phyloP scores from a whole-genome alignment of 768 basidiomycete genomes.

The Hydnomerulius pinastri region DNA sequence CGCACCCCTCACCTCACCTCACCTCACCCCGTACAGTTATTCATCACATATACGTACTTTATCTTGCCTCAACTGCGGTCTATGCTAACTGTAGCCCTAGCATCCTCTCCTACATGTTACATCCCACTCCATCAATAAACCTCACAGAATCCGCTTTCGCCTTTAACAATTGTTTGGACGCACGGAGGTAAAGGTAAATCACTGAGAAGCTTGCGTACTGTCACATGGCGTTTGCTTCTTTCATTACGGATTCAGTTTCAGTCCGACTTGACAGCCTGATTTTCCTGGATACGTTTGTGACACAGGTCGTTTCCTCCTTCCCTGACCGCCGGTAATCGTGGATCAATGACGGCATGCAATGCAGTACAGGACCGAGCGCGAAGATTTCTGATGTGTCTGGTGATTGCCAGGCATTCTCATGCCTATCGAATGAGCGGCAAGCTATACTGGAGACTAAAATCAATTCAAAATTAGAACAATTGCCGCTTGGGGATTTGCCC shows the following conservation, averaged over 20 bases:
- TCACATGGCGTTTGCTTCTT: background rate
- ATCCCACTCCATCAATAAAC: slow-evolving; percentile 3
- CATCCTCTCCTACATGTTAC: background rate
- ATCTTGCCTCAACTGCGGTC: background rate
- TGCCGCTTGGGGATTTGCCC: too few relatives aligned
- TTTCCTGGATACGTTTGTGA: background rate
- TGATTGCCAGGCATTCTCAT: background rate
- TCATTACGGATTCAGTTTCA: background rate
- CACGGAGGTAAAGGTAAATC: background rate
- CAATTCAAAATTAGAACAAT: background rate
- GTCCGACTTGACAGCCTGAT: background rate
- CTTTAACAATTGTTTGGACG: background rate
- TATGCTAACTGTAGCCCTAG: slow-evolving; percentile 22
- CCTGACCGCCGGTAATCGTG: background rate
- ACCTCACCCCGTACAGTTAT: background rate
- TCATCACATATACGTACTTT: background rate
- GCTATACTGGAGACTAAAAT: background rate
- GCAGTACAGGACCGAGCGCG: too few relatives aligned
- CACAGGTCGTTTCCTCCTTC: background rate
- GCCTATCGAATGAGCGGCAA: background rate
- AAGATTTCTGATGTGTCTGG: too few relatives aligned
- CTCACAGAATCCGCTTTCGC: background rate
- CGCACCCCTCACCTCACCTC: background rate
- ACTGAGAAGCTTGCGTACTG: background rate
- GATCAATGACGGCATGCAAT: too few relatives aligned